Evolutionary conservation across 176 grass and related monocot species (phyloP).

Genomic region (Eleusine coracana): DNA sequence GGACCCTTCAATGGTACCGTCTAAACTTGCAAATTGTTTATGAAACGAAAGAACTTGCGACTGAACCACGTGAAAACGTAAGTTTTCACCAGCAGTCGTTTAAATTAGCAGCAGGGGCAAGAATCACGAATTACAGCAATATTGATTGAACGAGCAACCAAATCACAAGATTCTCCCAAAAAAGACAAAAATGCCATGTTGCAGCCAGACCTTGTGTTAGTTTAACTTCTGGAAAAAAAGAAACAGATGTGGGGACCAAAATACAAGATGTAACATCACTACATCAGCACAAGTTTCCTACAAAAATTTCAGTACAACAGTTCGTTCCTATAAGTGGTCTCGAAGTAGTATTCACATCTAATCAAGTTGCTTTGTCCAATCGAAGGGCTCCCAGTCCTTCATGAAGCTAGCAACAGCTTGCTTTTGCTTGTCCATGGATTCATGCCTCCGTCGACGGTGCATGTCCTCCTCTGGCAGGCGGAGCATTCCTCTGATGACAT

Average conservation of each 20-base stretch:
- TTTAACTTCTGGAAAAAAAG: not conserved
- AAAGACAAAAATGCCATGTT: not conserved
- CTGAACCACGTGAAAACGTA: not conserved
- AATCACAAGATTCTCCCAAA: not conserved
- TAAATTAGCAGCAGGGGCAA: not conserved
- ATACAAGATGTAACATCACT: not conserved
- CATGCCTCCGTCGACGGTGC: conserved; percentile 68
- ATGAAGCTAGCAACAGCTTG: conserved; percentile 63
- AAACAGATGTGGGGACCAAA: not conserved
- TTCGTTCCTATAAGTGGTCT: not conserved
- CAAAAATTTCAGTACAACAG: not conserved
- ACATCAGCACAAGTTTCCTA: conserved; percentile 31
- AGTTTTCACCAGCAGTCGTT: not conserved
- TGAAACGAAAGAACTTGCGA: not conserved
- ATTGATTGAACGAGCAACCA: not conserved
- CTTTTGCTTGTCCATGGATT: conserved; percentile 70
- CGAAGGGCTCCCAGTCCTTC: conserved; percentile 73
- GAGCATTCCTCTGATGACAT: conserved; percentile 80
- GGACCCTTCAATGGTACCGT: not conserved
- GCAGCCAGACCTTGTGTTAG: not conserved
- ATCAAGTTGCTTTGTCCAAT: conserved; percentile 81
- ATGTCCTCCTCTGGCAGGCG: conserved; percentile 81
- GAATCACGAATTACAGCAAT: not conserved
- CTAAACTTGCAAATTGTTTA: not conserved
- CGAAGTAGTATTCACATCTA: conserved; percentile 32